Evolutionary conservation across 129 eudicot genomes (phyloP), one percentile per base, ranked within the genome.

Genomic region (Rutidosis leptorrhynchoides): DNA sequence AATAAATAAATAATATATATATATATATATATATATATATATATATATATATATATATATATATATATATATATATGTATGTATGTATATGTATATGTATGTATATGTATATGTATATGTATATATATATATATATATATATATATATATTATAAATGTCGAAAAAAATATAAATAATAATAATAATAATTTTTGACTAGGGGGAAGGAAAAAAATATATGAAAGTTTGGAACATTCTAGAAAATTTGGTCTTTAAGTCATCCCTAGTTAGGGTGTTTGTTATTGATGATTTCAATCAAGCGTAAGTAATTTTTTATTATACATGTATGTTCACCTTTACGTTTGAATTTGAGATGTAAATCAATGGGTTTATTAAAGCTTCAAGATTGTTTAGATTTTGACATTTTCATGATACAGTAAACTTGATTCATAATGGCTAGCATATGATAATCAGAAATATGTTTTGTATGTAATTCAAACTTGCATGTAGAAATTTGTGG

Each of bases 261-360:
- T 73, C 73, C 40, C 73, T 82, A 51, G 67, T 61, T 71, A 75
- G 85, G 79, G 83, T 87, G 21, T 77, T 64, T 68, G 80, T 86
- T 14, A 68, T 80, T 72, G 89, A 84, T 25, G 76, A 84, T 79
- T 78, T 82, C 56, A 87, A 73, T 77, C 91, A 84, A 81, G 86
- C 99, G 96, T 93, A 72, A 82, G 99, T 65, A 59, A 86, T 64
- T 54, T 73, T 30, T 62, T 32, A 22, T 58, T 56, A 9, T 55
- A 20, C 14, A 12, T 57, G 1, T 5, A 57, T 57, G 32, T 60
- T 80, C 4, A 16, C 35, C 45, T 0, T 42, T 27, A 2, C 22
- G 21, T 70, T 61, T 45, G 3, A 49, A 49, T 17, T 63, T 6
- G 24, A 45, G 62, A 74, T 22, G 29, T 7, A 30, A 35, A 30